Evolutionary conservation across 1,139 yeast species (phyloP).

Genomic region (Lipomyces yarrowii): DNA sequence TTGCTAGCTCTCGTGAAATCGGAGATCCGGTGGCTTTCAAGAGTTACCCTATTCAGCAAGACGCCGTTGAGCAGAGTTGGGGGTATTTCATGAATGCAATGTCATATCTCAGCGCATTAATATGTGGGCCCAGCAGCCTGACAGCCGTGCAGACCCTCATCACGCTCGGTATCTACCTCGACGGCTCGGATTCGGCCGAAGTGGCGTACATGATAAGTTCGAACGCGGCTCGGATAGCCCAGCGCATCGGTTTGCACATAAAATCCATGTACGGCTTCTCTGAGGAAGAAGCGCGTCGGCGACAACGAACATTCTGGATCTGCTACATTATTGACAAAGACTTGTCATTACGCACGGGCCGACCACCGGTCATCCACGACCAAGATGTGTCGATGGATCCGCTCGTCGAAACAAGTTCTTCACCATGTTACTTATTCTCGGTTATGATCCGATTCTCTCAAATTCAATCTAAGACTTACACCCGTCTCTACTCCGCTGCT

Average conservation of each 20-base stretch:
- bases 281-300: constrained; percentile 45
- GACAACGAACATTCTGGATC: constrained; percentile 58
- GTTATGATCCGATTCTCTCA: constrained; percentile 16
- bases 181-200: constrained; percentile 52
- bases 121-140: constrained; percentile 16
- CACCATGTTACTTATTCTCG: constrained; percentile 3
- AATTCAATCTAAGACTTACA: constrained; percentile 38
- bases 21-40: neutral
- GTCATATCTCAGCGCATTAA: constrained; percentile 33
- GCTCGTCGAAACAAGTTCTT: constrained; percentile 13
- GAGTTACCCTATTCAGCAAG: neutral
- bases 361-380: constrained; percentile 59
- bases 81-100: constrained; percentile 22
- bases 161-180: constrained; percentile 51
- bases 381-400: constrained; percentile 22
- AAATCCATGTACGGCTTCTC: constrained; percentile 51
- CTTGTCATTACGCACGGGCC: constrained; percentile 58
- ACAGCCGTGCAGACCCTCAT: constrained; percentile 55
- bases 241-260: constrained; percentile 67
- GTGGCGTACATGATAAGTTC: constrained; percentile 46
- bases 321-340: constrained; percentile 60
- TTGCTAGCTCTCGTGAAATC: neutral
- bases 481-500: constrained; percentile 39
- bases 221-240: constrained; percentile 61
- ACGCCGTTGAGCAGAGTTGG: constrained; percentile 14